phyloP scores from a whole-genome alignment of 345 rosid species.

The Ceriops zippeliana region DNA sequence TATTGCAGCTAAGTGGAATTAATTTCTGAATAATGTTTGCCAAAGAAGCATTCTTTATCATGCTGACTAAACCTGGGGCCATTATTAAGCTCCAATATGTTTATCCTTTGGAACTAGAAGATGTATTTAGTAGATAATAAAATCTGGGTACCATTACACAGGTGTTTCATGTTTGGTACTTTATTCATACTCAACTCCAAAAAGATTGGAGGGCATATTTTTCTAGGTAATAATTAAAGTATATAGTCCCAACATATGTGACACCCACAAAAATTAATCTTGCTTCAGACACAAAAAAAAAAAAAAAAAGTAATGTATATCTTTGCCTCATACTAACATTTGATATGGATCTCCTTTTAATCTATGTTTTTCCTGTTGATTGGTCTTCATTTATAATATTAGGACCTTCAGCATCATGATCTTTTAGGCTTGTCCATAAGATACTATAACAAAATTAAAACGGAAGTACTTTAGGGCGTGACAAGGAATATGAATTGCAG shows the following conservation, averaged over 20 bases:
- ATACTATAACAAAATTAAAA: slow-evolving; percentile 11
- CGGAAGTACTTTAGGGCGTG: slow-evolving; percentile 13
- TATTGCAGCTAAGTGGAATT: too few relatives aligned
- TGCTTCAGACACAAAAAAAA: slow-evolving; percentile 29
- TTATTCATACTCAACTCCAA: slow-evolving; percentile 9
- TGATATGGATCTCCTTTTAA: slow-evolving; percentile 1
- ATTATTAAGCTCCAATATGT: not conserved
- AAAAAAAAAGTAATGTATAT: not conserved
- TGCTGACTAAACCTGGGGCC: not conserved
- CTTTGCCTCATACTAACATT: slow-evolving; percentile 3
- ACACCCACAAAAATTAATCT: slow-evolving; percentile 12
- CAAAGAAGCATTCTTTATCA: slow-evolving; percentile 5
- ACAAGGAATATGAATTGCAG: not conserved
- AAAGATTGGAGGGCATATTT: slow-evolving; percentile 16
- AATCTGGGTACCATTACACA: too few relatives aligned
- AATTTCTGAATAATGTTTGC: not conserved
- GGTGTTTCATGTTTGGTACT: not conserved
- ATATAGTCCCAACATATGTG: not conserved
- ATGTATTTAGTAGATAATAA: too few relatives aligned
- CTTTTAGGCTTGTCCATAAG: slow-evolving; percentile 5
- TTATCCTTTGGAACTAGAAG: not conserved
- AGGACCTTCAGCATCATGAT: not conserved
- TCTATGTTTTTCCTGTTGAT: slow-evolving; percentile 15
- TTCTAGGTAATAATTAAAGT: not conserved
- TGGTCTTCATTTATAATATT: slow-evolving; percentile 11